These are phyloP conservation scores for Candida sojae DNA, from an alignment of 1,139 yeast genomes.

Conservation along the genomic window DNA sequence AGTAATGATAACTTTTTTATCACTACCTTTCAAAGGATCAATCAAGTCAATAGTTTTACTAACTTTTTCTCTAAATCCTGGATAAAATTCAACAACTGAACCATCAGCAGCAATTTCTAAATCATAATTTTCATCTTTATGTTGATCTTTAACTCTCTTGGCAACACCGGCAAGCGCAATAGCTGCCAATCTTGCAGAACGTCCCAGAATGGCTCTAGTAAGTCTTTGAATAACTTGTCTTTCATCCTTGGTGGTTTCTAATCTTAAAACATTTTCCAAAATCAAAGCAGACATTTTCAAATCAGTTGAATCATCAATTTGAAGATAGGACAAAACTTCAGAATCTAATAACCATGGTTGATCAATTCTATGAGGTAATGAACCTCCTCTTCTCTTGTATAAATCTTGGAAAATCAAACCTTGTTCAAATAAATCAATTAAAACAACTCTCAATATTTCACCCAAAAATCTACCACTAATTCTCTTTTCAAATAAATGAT, in stretches of 20 bases:
- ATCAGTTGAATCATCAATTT: slow-evolving; percentile 75
- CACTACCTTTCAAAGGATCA: slow-evolving; percentile 69
- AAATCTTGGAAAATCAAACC: slow-evolving; percentile 58
- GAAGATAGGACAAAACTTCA: slow-evolving; percentile 81
- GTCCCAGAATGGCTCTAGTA: slow-evolving; percentile 74
- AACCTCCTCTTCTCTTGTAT: slow-evolving; percentile 50
- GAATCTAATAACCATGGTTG: slow-evolving; percentile 79
- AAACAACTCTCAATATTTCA: slow-evolving; percentile 73
- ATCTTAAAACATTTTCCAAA: slow-evolving; percentile 62
- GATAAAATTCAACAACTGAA: slow-evolving; percentile 87
- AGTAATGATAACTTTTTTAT: slow-evolving; percentile 68
- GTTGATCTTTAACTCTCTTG: slow-evolving; percentile 38
- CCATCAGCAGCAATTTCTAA: slow-evolving; percentile 96
- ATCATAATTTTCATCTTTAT: slow-evolving; percentile 57
- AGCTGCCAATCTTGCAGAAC: slow-evolving; percentile 87
- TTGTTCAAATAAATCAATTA: slow-evolving; percentile 64
- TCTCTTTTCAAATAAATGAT: slow-evolving; percentile 89
- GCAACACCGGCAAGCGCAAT: slow-evolving; percentile 84
- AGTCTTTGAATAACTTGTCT: slow-evolving; percentile 68
- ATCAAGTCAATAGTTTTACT: slow-evolving; percentile 73
- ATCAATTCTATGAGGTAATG: slow-evolving; percentile 64
- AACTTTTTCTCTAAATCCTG: slow-evolving; percentile 76
- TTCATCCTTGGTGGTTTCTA: slow-evolving; percentile 69
- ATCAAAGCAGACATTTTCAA: slow-evolving; percentile 66
- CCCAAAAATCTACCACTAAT: slow-evolving; percentile 95